A percentile compares a stretch with the other conserved stretches of the same genome.
phyloP scores from a whole-genome alignment of 257 asterid genomes.

The Leptodermis oblonga region DNA sequence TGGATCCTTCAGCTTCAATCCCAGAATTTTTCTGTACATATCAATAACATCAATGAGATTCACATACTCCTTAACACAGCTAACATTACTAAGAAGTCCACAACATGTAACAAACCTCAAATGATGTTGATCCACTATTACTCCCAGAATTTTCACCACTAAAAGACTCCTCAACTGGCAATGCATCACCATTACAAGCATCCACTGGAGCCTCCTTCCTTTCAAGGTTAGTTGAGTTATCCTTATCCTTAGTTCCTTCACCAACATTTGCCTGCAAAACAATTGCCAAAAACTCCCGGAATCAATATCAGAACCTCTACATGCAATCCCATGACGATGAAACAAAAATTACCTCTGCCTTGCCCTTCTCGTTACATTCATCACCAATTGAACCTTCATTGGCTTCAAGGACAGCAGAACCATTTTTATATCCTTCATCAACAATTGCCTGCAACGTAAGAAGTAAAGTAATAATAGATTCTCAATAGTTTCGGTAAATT shows the following conservation, averaged over 20 bases:
- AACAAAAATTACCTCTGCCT: slow-evolving; percentile 8
- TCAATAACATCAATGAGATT: slow-evolving; percentile 8
- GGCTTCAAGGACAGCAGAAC: not conserved
- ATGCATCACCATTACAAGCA: slow-evolving; percentile 16
- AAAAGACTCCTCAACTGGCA: slow-evolving; percentile 16
- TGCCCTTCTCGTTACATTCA: slow-evolving; percentile 8
- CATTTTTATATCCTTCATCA: not conserved
- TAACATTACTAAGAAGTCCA: slow-evolving; percentile 2
- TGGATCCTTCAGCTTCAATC: not conserved
- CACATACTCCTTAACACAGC: not conserved
- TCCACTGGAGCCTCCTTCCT: slow-evolving; percentile 5
- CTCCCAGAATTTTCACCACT: slow-evolving; percentile 18
- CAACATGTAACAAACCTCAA: slow-evolving; percentile 20
- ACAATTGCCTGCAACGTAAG: slow-evolving; percentile 10
- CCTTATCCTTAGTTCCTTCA: not conserved
- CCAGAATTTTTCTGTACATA: slow-evolving; percentile 5
- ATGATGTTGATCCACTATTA: slow-evolving; percentile 25
- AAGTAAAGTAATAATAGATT: not conserved
- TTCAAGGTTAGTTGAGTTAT: not conserved
- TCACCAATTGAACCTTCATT: not conserved
- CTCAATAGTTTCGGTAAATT: not conserved
- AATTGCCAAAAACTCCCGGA: not conserved
- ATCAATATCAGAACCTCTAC: not conserved
- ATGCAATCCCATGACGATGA: not conserved
- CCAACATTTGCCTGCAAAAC: slow-evolving; percentile 10